phyloP scores from a whole-genome alignment of 345 rosid genomes.

The Populus pruinosa region DNA sequence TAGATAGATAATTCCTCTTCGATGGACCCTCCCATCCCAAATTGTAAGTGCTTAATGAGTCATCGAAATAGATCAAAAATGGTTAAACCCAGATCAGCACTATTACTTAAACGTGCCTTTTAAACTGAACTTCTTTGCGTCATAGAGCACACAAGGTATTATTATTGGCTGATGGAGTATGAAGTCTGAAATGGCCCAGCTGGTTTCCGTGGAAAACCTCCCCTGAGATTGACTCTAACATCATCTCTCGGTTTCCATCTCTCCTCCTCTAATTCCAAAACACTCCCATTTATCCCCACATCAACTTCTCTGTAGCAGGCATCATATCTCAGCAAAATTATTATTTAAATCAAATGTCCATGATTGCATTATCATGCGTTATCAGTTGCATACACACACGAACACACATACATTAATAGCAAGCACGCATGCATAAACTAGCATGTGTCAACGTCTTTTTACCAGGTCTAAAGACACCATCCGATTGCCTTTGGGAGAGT shows the following conservation, averaged over 20 bases:
- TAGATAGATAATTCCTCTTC: conserved; percentile 2
- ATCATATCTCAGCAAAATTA: conserved; percentile 25
- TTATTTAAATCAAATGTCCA: conserved; percentile 25
- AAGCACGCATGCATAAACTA: background rate
- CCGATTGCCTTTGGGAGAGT: background rate
- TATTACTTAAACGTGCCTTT: conserved; percentile 26
- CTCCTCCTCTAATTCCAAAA: conserved; percentile 4
- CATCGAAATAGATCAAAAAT: conserved; percentile 23
- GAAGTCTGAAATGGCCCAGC: conserved; percentile 1
- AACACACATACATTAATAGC: background rate
- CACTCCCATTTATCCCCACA: conserved; percentile 20
- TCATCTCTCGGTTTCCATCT: conserved; percentile 14
- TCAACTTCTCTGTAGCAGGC: conserved; percentile 18
- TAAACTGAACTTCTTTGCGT: conserved; percentile 34
- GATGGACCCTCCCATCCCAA: conserved; percentile 21
- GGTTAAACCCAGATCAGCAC: conserved; percentile 8
- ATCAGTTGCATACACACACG: background rate
- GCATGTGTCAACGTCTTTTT: background rate
- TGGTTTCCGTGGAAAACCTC: conserved; percentile 7
- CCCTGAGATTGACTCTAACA: conserved; percentile 30
- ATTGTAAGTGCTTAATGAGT: conserved; percentile 32
- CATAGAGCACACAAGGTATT: conserved; percentile 18
- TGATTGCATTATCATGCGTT: background rate
- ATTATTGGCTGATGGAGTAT: conserved; percentile 25
- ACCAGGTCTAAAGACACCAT: background rate